A percentile compares a stretch with the other conserved stretches of the same genome.
Evolutionary conservation across 2,329 filamentous ascomycete genomes (phyloP).

Genomic region (Onygenales sp.): DNA sequence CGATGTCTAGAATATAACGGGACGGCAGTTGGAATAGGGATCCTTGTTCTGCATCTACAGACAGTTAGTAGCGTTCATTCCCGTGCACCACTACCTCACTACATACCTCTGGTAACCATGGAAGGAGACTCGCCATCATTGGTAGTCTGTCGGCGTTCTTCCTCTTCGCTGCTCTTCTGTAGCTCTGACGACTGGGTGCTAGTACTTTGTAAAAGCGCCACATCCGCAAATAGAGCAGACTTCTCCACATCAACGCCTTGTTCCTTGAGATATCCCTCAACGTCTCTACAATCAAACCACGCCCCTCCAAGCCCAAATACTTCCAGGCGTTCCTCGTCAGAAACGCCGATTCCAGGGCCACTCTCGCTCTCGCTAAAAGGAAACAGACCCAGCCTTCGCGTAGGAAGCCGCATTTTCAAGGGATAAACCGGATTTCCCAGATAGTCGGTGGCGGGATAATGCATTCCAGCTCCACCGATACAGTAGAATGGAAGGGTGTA

Average conservation of each 20-base stretch:
- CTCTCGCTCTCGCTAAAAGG: neutral
- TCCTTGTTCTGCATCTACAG: neutral
- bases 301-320: slow-evolving; percentile 59
- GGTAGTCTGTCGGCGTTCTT: neutral
- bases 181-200: too few species aligned
- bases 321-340: slow-evolving; percentile 9
- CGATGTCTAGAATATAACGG: slow-evolving; percentile 13
- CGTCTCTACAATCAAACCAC: slow-evolving; percentile 67
- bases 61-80: neutral
- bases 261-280: slow-evolving; percentile 59
- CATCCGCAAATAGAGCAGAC: slow-evolving; percentile 17
- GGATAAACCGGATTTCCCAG: slow-evolving; percentile 27
- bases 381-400: slow-evolving; percentile 15
- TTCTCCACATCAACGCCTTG: slow-evolving; percentile 21
- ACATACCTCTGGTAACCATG: too few species aligned
- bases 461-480: slow-evolving; percentile 59
- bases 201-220: slow-evolving; percentile 2
- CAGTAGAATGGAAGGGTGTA: slow-evolving; percentile 15
- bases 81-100: too few species aligned
- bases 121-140: neutral
- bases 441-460: slow-evolving; percentile 41
- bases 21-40: neutral
- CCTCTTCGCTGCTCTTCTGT: neutral
- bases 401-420: slow-evolving; percentile 17
- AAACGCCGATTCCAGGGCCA: neutral